These are phyloP conservation scores for Oryza glaberrima DNA, from an alignment of 176 grass and related monocot species.

Conservation along the genomic window DNA sequence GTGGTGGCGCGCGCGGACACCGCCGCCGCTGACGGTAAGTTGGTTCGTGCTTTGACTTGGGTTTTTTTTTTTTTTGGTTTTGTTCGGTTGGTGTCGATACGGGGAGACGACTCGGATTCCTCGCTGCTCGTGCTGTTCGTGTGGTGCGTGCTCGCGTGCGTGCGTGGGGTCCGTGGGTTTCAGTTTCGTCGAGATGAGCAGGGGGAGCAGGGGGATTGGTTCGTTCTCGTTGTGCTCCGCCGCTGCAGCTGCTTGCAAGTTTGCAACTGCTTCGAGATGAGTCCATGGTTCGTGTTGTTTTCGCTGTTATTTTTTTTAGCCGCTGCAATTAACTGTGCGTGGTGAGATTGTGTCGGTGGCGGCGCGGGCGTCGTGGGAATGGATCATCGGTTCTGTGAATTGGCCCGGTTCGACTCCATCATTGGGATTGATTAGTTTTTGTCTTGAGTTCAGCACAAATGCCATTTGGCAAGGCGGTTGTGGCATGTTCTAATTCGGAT, in stretches of 20 bases:
- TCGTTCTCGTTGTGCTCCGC: slow-evolving; percentile 1
- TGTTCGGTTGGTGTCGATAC: background rate
- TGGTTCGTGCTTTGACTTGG: no score
- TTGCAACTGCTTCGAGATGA: background rate
- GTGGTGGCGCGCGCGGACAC: slow-evolving; percentile 42
- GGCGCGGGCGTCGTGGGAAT: background rate
- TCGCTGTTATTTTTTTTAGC: background rate
- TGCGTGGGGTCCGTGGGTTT: background rate
- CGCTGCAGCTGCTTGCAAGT: no score
- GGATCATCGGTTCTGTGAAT: background rate
- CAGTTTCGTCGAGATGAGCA: background rate
- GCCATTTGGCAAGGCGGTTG: background rate
- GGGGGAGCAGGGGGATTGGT: slow-evolving; percentile 25
- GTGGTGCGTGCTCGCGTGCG: background rate
- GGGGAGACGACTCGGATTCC: background rate
- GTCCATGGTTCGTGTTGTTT: slow-evolving; percentile 11
- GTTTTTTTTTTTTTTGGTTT: background rate
- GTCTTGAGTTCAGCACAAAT: background rate
- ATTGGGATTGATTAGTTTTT: background rate
- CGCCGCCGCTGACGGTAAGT: slow-evolving; percentile 47
- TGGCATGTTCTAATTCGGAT: slow-evolving; percentile 7
- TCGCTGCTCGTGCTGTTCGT: background rate
- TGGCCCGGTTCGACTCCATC: background rate
- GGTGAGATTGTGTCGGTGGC: slow-evolving; percentile 36
- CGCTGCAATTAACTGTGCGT: background rate